Evolutionary conservation across 768 basidiomycete genomes (phyloP).

Genomic region (Termitomyces sp.): DNA sequence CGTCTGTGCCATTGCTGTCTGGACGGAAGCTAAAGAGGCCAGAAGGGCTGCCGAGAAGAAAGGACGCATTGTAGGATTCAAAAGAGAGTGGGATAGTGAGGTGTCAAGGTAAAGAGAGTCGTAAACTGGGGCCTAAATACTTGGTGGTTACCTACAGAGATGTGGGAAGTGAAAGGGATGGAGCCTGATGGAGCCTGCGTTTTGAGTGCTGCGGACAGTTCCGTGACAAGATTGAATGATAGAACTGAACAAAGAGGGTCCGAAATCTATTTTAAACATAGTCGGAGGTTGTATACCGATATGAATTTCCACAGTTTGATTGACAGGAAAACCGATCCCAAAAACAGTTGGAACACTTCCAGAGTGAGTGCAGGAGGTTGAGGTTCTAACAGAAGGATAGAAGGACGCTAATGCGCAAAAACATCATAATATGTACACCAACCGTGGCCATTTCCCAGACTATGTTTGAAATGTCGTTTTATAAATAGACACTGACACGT

Average conservation of each 20-base stretch:
- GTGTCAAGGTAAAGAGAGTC: background rate
- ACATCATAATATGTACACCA: too few species aligned
- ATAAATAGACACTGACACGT: background rate
- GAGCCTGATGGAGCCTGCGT: background rate
- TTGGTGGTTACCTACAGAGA: background rate
- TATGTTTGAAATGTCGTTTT: background rate
- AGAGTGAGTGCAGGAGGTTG: background rate
- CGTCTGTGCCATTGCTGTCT: constrained; percentile 9
- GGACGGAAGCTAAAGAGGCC: constrained; percentile 6
- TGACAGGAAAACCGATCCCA: background rate
- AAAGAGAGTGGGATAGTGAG: background rate
- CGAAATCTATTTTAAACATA: constrained; percentile 1
- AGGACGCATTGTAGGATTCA: constrained; percentile 8
- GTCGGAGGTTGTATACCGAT: background rate
- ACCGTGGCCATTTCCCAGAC: background rate
- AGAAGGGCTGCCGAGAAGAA: constrained; percentile 4
- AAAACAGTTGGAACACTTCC: background rate
- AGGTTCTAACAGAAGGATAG: background rate
- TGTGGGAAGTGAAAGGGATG: background rate
- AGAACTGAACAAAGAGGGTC: background rate
- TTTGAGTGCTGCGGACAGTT: constrained; percentile 1
- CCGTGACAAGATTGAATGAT: background rate
- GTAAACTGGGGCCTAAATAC: background rate
- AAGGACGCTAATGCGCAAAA: background rate
- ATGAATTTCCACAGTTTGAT: too few species aligned